Evolutionary conservation across 768 basidiomycete genomes (phyloP).

Genomic region (Pleurotus salmoneostramineus): DNA sequence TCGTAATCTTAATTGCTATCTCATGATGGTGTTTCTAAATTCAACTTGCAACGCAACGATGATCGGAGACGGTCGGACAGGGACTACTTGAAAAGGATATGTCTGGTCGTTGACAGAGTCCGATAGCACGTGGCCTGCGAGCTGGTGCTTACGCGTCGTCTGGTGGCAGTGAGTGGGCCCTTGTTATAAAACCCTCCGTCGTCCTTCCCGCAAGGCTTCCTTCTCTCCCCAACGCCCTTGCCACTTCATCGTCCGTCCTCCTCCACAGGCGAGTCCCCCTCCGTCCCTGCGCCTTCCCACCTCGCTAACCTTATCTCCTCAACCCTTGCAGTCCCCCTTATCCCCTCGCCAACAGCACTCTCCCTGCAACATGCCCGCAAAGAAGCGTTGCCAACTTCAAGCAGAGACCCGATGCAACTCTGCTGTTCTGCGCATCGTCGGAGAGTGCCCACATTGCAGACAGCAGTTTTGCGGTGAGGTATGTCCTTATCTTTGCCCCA

Average conservation of each 20-base stretch:
- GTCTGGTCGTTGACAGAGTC: conserved; percentile 12
- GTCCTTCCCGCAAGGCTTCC: conserved; percentile 6
- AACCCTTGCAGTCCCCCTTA: background rate
- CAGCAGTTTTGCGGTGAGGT: conserved; percentile 76
- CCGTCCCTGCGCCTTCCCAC: conserved; percentile 10
- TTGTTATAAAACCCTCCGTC: conserved; percentile 12
- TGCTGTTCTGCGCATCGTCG: conserved; percentile 79
- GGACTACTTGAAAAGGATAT: background rate
- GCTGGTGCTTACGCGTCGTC: conserved; percentile 30
- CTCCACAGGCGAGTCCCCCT: conserved; percentile 1
- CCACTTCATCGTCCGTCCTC: conserved; percentile 1
- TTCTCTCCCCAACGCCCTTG: conserved; percentile 8
- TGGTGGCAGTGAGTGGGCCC: conserved; percentile 7
- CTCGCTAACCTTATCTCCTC: conserved; percentile 1
- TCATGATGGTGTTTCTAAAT: no score
- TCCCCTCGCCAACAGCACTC: conserved; percentile 9
- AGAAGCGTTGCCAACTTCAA: conserved; percentile 84
- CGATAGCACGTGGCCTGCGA: conserved; percentile 8
- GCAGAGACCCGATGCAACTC: conserved; percentile 62
- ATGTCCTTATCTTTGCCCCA: conserved; percentile 26
- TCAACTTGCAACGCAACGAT: no score
- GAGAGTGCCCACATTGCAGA: conserved; percentile 79
- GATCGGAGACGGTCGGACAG: background rate
- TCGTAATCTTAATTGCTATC: background rate
- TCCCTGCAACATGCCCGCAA: conserved; percentile 56